A percentile compares a stretch with the other conserved stretches of the same genome.
Evolutionary conservation across 108 stramenopile genomes (phyloP).

Genomic region (Bacterosira constricta): DNA sequence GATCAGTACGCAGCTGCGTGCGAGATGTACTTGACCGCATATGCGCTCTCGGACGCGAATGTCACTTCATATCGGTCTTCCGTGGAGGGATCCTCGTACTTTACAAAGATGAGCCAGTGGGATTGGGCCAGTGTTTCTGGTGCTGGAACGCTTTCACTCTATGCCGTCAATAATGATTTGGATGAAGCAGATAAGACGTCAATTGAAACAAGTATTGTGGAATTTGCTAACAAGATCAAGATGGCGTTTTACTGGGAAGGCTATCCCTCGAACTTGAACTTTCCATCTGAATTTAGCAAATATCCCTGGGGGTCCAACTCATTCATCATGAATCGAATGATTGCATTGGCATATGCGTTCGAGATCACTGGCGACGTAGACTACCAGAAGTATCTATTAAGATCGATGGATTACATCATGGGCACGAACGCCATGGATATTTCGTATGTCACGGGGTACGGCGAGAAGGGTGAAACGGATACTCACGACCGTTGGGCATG

Average conservation of each 20-base stretch:
- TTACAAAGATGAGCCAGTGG: conserved; percentile 16
- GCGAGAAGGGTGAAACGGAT: conserved; percentile 32
- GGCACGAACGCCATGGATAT: conserved; percentile 32
- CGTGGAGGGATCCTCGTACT: conserved; percentile 18
- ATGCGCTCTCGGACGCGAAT: conserved; percentile 12
- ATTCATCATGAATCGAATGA: conserved; percentile 36
- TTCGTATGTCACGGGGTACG: conserved; percentile 34
- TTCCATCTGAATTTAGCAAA: neutral
- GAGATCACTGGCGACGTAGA: conserved; percentile 19
- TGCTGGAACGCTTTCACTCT: conserved; percentile 35
- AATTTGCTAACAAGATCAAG: conserved; percentile 27
- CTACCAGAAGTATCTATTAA: conserved; percentile 23
- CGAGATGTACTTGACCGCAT: conserved; percentile 40
- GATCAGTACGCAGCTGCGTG: conserved; percentile 32
- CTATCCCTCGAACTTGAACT: conserved; percentile 18
- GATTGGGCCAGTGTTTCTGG: conserved; percentile 31
- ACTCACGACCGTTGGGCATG: conserved; percentile 37
- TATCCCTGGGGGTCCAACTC: conserved; percentile 35
- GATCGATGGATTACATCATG: conserved; percentile 36
- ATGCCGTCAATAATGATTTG: conserved; percentile 30
- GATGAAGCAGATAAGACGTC: conserved; percentile 4
- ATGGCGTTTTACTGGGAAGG: conserved; percentile 14
- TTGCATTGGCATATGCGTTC: conserved; percentile 27
- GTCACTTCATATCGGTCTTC: conserved; percentile 9
- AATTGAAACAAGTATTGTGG: conserved; percentile 24